Evolutionary conservation across 2,329 filamentous ascomycete species (phyloP).

Genomic region (Trichoderma koningii): DNA sequence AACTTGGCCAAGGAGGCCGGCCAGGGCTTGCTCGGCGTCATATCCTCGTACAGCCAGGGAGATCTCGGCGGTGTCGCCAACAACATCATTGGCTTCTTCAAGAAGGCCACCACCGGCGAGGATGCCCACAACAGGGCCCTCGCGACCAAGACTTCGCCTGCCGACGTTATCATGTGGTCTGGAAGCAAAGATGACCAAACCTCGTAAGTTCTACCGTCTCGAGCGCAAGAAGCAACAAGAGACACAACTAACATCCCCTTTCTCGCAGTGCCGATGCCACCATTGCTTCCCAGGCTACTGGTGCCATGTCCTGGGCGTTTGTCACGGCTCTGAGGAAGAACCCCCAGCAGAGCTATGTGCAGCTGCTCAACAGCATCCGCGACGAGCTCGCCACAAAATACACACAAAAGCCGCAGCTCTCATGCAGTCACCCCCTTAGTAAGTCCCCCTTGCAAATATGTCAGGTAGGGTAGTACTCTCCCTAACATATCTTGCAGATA

Average conservation of each 20-base stretch:
- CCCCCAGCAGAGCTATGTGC: slow-evolving; percentile 96
- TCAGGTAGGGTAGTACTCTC: slow-evolving; percentile 25
- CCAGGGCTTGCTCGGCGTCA: slow-evolving; percentile 61
- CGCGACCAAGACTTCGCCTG: slow-evolving; percentile 88
- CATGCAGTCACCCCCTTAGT: slow-evolving; percentile 96
- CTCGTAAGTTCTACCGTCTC: slow-evolving; percentile 62
- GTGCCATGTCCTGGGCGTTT: slow-evolving; percentile 98
- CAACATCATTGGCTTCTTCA: slow-evolving; percentile 80
- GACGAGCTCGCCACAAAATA: slow-evolving; percentile 89
- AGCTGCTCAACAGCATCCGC: slow-evolving; percentile 93
- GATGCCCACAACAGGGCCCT: slow-evolving; percentile 79
- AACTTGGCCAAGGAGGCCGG: slow-evolving; percentile 69
- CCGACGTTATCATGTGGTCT: slow-evolving; percentile 97
- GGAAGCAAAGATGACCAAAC: slow-evolving; percentile 97
- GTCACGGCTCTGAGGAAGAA: slow-evolving; percentile 93
- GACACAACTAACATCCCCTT: background rate
- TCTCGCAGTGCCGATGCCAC: slow-evolving; percentile 78
- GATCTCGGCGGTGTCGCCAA: slow-evolving; percentile 82
- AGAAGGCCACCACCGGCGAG: slow-evolving; percentile 81
- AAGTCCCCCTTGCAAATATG: slow-evolving; percentile 44
- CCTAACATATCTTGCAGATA: slow-evolving; percentile 49
- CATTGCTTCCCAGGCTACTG: slow-evolving; percentile 86
- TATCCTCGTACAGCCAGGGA: slow-evolving; percentile 64
- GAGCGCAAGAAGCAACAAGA: background rate
- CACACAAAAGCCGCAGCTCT: slow-evolving; percentile 92